phyloP scores from a whole-genome alignment of 225 moss, liverwort and hornwort species.

The Polytrichum formosum region DNA sequence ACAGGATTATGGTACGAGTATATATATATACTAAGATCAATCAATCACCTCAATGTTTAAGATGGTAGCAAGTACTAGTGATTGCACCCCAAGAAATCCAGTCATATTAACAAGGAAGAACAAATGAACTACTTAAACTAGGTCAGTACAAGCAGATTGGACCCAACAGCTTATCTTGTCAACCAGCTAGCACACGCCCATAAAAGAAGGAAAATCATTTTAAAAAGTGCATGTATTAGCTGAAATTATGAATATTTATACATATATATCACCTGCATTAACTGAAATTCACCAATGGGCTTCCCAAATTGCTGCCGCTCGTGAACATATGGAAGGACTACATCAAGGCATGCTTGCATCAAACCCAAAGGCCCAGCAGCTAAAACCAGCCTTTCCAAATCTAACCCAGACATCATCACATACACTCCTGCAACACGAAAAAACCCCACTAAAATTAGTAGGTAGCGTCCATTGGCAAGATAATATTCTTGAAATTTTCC shows the following conservation, averaged over 20 bases:
- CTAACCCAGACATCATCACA: conserved; percentile 99
- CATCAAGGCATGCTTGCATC: conserved; percentile 98
- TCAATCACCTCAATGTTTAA: too few relatives aligned
- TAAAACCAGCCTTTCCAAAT: conserved; percentile 91
- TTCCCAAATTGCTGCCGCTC: conserved; percentile 91
- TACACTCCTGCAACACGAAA: conserved; percentile 76
- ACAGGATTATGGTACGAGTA: too few relatives aligned
- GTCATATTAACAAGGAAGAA: too few relatives aligned
- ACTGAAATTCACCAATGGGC: conserved; percentile 95
- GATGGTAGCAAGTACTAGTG: too few relatives aligned
- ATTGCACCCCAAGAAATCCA: too few relatives aligned
- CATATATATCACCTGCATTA: conserved; percentile 71
- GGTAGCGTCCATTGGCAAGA: not conserved
- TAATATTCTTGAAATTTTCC: not conserved
- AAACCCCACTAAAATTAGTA: not conserved
- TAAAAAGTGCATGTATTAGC: too few relatives aligned
- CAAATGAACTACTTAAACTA: too few relatives aligned
- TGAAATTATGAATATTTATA: not conserved
- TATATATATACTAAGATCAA: too few relatives aligned
- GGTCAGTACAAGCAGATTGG: too few relatives aligned
- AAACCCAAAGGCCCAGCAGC: conserved; percentile 91
- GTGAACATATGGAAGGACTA: conserved; percentile 89
- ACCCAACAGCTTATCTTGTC: too few relatives aligned
- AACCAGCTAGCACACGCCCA: too few relatives aligned
- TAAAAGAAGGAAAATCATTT: too few relatives aligned